Evolutionary conservation across 441 rosid species (phyloP), one percentile per base, ranked within the genome.

Genomic region (Gossypium gossypioides): DNA sequence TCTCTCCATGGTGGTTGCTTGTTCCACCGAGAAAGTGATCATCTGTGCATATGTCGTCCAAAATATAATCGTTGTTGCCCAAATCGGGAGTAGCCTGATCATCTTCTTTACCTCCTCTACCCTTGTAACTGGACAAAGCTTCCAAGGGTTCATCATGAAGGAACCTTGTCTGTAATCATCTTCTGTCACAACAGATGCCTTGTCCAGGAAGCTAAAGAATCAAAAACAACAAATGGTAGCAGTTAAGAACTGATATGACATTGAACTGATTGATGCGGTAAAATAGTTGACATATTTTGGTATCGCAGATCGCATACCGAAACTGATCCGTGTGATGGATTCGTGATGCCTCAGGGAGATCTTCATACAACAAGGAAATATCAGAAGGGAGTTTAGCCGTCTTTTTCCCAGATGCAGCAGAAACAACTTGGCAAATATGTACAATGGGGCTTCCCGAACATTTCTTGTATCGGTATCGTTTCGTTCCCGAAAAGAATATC

Each of bases 41-140:
- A 93, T 84, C 75, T 93, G 98, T 0, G 98, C 98, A 73, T 87
- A 88, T 10, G 88, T 75, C 0, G 98, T 93, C 98, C 98, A 91
- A 34, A 93, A 93, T 10, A 91, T 80, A 21, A 93, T 93, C 34
- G 97, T 93, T n/a, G 94, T 93, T 52, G 97, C 96, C 98, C 98
- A 93, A 15, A 93, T 82, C 16, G 98, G 96, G 76, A 93, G 77
- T 34, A 93, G 78, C 62, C 86, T 81, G 24, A 79, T 76, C 89
- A 91, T 80, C 94, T 89, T 93, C 79, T 93, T 93, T 77, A 87
- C 92, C 79, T 93, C 98, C 77, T 93, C 98, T 55, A 93, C 88
- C 72, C 83, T 83, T 13, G 97, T 91, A 67, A 91, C 86, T 3
- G 98, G 69, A 74, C 86, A 75, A 16, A 93, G 75, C 79, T 82